These are phyloP conservation scores for Citrus trifoliata DNA, from an alignment of 345 rosid genomes.

Conservation along the genomic window DNA sequence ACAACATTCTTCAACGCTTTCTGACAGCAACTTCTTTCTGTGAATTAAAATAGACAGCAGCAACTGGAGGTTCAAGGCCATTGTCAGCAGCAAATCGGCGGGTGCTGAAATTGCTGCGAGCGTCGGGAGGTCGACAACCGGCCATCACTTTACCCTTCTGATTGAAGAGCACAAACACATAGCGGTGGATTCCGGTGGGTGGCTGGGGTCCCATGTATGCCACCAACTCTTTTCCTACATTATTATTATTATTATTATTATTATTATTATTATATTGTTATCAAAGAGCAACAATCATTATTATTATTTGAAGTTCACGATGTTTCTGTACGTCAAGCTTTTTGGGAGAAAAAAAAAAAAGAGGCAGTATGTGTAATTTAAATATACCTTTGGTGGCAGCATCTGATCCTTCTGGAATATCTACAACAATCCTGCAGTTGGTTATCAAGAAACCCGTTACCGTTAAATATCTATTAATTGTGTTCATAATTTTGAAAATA, in stretches of 20 bases:
- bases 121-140: constrained; percentile 15
- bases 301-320: not conserved
- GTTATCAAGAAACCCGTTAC: too few relatives aligned
- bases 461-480: too few relatives aligned
- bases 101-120: constrained; percentile 33
- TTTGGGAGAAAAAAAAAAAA: too few relatives aligned
- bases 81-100: constrained; percentile 33
- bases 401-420: constrained; percentile 38
- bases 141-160: constrained; percentile 24
- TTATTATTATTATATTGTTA: not conserved
- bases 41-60: constrained; percentile 32
- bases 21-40: constrained; percentile 26
- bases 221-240: constrained; percentile 33
- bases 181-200: constrained; percentile 37
- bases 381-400: constrained; percentile 30
- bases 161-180: constrained; percentile 35
- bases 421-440: constrained; percentile 34
- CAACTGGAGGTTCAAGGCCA: constrained; percentile 36
- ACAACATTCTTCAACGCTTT: constrained; percentile 6
- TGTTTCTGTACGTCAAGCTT: too few relatives aligned
- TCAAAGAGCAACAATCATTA: not conserved
- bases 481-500: not conserved
- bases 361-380: too few relatives aligned
- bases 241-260: too few relatives aligned
- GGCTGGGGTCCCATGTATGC: constrained; percentile 42